phyloP scores from a whole-genome alignment of 257 asterid genomes.

The Solanum chilense region DNA sequence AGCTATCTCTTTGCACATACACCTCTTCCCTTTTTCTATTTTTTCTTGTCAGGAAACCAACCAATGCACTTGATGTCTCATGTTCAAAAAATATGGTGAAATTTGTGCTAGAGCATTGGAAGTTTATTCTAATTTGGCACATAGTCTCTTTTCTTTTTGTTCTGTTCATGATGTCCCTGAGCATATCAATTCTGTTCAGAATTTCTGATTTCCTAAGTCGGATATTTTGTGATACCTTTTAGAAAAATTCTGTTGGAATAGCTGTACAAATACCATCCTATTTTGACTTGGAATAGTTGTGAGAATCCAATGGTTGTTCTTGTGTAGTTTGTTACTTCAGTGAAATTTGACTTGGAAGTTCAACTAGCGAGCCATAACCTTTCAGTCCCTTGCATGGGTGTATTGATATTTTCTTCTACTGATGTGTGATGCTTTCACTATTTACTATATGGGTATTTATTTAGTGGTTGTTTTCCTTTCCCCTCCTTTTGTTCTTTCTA shows the following conservation, averaged over 20 bases:
- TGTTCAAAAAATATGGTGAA: background rate
- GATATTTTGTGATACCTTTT: background rate
- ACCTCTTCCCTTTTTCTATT: background rate
- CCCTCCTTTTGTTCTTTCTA: background rate
- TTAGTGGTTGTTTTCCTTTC: background rate
- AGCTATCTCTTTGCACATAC: background rate
- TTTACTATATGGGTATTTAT: background rate
- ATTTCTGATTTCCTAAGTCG: background rate
- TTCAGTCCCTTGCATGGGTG: background rate
- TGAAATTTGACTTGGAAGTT: background rate
- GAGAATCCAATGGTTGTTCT: background rate
- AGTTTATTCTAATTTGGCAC: background rate
- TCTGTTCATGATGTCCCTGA: background rate
- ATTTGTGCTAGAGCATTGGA: background rate
- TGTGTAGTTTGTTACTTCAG: background rate
- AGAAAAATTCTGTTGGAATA: background rate
- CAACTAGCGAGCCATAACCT: background rate
- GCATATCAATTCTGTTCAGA: background rate
- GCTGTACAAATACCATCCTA: background rate
- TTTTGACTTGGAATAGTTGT: background rate
- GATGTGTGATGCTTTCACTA: background rate
- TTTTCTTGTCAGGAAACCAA: background rate
- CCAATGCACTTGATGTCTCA: background rate
- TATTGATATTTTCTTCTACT: background rate
- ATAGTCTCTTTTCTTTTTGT: background rate